Conservation (phyloP, 148 eudicot species). For the Silene latifolia region DNA sequence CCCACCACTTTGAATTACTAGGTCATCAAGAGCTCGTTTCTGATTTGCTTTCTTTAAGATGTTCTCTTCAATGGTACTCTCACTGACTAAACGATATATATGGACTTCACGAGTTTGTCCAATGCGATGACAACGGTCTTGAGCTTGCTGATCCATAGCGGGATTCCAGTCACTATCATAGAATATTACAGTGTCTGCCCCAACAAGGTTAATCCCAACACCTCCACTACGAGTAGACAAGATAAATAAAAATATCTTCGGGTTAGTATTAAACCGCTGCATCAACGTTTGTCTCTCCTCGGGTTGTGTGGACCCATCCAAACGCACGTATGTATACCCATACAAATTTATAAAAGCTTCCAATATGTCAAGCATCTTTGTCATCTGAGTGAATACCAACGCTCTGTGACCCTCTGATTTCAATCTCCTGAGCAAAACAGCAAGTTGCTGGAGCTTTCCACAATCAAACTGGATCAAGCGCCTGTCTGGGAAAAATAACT, state of each 20-base stretch:
- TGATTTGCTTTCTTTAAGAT: conserved; percentile 95
- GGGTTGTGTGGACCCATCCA: conserved; percentile 98
- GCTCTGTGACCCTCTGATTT: conserved; percentile 96
- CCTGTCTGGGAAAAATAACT: conserved; percentile 95
- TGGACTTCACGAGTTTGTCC: conserved; percentile 99
- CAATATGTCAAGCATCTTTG: conserved; percentile 97
- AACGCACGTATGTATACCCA: conserved; percentile 97
- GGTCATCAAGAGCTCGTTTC: conserved; percentile 95
- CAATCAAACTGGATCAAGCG: conserved; percentile 97
- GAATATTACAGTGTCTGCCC: conserved; percentile 97
- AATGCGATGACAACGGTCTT: conserved; percentile 96
- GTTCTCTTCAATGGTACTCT: conserved; percentile 96
- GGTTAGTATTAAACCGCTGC: conserved; percentile 98
- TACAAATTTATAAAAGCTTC: conserved; percentile 94
- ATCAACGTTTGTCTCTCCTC: conserved; percentile 98
- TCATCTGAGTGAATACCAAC: conserved; percentile 96
- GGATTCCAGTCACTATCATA: conserved; percentile 98
- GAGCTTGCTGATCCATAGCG: conserved; percentile 99
- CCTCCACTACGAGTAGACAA: conserved; percentile 98
- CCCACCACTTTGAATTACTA: conserved; percentile 98
- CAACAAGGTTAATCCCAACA: conserved; percentile 95
- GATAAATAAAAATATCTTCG: conserved; percentile 89
- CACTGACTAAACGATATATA: conserved; percentile 85
- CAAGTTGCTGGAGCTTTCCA: conserved; percentile 97
- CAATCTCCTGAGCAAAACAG: conserved; percentile 72